A percentile compares a stretch with the other conserved stretches of the same genome.
These are phyloP conservation scores for Yarrowia sp. DNA, from an alignment of 805 yeast species.

Conservation along the genomic window DNA sequence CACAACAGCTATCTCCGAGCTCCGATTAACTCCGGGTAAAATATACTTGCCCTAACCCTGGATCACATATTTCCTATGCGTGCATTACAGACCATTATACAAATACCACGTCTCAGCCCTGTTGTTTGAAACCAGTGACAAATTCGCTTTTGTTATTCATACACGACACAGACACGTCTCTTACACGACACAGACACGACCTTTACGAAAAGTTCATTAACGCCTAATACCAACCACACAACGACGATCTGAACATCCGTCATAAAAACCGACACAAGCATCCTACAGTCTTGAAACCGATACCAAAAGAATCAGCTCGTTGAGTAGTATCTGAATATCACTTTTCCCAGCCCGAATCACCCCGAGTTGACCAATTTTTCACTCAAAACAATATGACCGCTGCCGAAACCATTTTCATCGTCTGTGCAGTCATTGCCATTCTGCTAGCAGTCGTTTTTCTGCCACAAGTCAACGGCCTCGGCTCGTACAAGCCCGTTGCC, in stretches of 20 bases:
- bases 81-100: background rate
- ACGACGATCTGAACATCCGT: too few relatives aligned
- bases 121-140: too few relatives aligned
- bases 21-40: background rate
- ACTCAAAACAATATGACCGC: background rate
- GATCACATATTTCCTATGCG: background rate
- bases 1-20: background rate
- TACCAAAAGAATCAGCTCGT: too few relatives aligned
- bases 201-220: too few relatives aligned
- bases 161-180: too few relatives aligned
- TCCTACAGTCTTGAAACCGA: too few relatives aligned
- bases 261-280: too few relatives aligned
- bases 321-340: too few relatives aligned
- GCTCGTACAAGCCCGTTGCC: slow-evolving; percentile 26
- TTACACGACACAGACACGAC: too few relatives aligned
- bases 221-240: too few relatives aligned
- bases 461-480: slow-evolving; percentile 28
- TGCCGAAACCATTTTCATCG: slow-evolving; percentile 8
- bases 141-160: too few relatives aligned
- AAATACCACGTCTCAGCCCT: background rate
- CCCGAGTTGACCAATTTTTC: background rate
- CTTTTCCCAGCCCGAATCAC: background rate
- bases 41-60: background rate
- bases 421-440: background rate
- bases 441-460: slow-evolving; percentile 24